Conservation (phyloP, 1,284 basidiomycete species). For the Wallemia hederae region DNA sequence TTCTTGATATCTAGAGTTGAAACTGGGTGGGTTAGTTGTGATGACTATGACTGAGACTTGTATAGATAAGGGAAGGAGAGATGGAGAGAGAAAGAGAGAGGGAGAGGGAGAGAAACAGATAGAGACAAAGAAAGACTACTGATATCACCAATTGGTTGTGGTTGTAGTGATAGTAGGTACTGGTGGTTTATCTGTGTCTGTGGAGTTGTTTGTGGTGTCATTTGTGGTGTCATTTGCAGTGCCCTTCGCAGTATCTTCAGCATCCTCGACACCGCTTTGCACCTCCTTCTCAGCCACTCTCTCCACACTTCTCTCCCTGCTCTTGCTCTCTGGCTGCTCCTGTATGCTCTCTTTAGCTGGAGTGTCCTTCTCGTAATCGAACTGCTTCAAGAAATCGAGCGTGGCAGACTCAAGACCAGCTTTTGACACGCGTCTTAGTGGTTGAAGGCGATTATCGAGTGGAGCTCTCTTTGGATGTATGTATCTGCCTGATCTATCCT, state of each 20-base stretch:
- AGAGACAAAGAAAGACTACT: no score
- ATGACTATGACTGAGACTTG: neutral
- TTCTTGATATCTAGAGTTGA: neutral
- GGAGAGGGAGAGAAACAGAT: no score
- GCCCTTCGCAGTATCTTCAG: no score
- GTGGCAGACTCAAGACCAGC: neutral
- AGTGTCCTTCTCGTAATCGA: neutral
- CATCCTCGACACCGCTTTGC: no score
- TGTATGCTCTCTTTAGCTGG: neutral
- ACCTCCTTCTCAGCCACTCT: no score
- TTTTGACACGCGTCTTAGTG: neutral
- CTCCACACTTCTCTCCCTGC: neutral
- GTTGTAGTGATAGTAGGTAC: no score
- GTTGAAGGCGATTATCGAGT: neutral
- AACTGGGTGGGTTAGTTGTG: neutral
- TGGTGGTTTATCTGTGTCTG: no score
- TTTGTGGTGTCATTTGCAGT: no score
- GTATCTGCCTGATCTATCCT: neutral
- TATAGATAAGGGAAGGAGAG: neutral
- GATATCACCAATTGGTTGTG: no score
- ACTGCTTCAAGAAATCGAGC: neutral
- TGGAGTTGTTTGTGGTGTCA: no score
- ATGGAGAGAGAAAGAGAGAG: no score
- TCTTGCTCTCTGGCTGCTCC: neutral
- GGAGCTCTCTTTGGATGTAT: neutral